Conservation (phyloP, 2,329 filamentous ascomycete genomes). For the Colletotrichum cordylinicola region DNA sequence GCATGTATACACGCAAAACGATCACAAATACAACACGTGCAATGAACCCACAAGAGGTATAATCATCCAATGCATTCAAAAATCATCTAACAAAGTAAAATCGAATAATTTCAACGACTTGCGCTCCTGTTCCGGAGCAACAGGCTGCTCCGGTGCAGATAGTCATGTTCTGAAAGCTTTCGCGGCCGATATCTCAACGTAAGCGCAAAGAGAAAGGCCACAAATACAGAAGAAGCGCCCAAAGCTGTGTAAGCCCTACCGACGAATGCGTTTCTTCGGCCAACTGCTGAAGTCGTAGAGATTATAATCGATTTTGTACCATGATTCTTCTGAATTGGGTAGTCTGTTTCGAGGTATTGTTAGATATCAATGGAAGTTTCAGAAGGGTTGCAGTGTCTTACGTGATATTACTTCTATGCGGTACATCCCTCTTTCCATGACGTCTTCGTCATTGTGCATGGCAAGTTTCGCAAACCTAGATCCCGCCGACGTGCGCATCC, state of each 20-base stretch:
- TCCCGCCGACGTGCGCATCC: neutral
- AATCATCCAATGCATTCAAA: no score
- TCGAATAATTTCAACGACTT: neutral
- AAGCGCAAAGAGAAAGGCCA: neutral
- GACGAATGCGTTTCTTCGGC: neutral
- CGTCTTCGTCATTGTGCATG: neutral
- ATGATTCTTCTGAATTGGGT: neutral
- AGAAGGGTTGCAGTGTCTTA: neutral
- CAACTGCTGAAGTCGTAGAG: neutral
- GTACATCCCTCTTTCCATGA: constrained; percentile 1
- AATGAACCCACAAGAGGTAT: no score
- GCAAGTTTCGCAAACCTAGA: neutral
- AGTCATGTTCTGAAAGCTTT: neutral
- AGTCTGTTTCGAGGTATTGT: neutral
- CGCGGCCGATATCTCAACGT: neutral
- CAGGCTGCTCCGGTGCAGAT: neutral
- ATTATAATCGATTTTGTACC: neutral
- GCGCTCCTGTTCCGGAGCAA: neutral
- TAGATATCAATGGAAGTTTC: accelerated
- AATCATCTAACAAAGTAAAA: neutral
- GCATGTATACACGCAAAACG: no score
- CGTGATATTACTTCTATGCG: neutral
- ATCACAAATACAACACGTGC: no score
- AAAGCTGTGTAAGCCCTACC: neutral
- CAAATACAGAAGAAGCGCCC: neutral